Evolutionary conservation across 345 rosid genomes (phyloP).

Genomic region (Camelina neglecta): DNA sequence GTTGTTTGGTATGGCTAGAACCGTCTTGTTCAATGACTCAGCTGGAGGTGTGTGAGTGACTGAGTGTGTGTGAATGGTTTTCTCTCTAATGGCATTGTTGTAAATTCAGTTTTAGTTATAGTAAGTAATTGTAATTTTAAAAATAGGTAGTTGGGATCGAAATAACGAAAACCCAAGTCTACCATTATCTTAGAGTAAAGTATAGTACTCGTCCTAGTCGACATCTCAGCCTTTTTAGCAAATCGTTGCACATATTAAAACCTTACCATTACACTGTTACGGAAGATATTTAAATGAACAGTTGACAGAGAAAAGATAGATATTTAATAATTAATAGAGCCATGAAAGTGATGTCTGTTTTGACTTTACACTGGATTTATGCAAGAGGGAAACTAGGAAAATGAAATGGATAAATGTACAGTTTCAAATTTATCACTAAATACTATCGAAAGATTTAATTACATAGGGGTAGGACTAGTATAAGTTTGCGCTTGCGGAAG

Average conservation of each 20-base stretch:
- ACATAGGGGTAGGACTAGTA: neutral
- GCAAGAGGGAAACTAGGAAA: neutral
- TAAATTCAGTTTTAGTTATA: slow-evolving; percentile 41
- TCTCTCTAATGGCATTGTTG: slow-evolving; percentile 33
- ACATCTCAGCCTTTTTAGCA: neutral
- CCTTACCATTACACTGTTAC: neutral
- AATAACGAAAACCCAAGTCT: slow-evolving; percentile 26
- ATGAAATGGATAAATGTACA: neutral
- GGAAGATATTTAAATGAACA: neutral
- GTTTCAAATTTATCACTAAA: neutral
- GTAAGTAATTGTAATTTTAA: slow-evolving; percentile 29
- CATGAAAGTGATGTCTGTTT: neutral
- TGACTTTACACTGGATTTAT: neutral
- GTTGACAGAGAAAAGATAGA: neutral
- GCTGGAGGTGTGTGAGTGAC: neutral
- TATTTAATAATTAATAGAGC: neutral
- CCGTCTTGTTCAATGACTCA: slow-evolving; percentile 62
- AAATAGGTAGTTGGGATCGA: slow-evolving; percentile 45
- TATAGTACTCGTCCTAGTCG: neutral
- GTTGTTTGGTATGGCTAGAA: slow-evolving; percentile 57
- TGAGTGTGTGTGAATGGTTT: neutral
- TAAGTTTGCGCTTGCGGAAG: slow-evolving; percentile 31
- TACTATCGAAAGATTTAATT: neutral
- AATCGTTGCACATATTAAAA: neutral
- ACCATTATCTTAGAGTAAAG: slow-evolving; percentile 2